Base-by-base conservation (phyloP, 129 eudicot genomes). In the Calendula officinalis region DNA sequence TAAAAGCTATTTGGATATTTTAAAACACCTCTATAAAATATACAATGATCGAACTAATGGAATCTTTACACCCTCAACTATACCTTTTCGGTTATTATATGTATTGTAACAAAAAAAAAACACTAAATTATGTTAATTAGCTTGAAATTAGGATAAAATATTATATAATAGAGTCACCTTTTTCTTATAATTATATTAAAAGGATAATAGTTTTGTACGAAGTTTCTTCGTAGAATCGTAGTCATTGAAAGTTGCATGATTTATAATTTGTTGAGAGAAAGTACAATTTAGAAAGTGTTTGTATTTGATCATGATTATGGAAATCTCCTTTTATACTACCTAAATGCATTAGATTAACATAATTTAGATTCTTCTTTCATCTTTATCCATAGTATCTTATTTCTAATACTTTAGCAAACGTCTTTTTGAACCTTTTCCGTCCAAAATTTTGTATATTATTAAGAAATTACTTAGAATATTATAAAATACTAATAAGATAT, bases 351-450 rank as follows among this genome's bases (percentile, higher is more conserved):
- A 22, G 32, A 56, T 58, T 32, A 37, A 55, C 59, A 73, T 56
- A 55, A 17, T 54, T 17, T 65, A 73, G 78, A 73, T 73, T 73
- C 66, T 45, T 45, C 51, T 56, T 45, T 62, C 67, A 12, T 64
- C 71, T 36, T 73, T 73, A 63, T 55, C 71, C 61, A 9, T 33
- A 54, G 43, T 56, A 11, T 22, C 40, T 45, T 40, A 27, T 67
- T 22, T 67, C 3, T 22, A 37, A 0, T 51, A 0, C n/a, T n/a
- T 45, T 44, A 8, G 3, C 3, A 37, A 8, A 27, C 30, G 30
- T 22, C 30, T 22, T 22, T 22, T 0, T 50, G 5, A 13, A 2
- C 7, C 47, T n/a, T 56, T 36, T 5, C 41, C 12, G 27, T 67
- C 12, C 46, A 30, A 13, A 4, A 16, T 12, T 2, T 52, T 39